Percentiles rank a stretch among this genome's conserved stretches.
phyloP scores from a whole-genome alignment of 805 yeast genomes.

The Dipodascus geniculatus region DNA sequence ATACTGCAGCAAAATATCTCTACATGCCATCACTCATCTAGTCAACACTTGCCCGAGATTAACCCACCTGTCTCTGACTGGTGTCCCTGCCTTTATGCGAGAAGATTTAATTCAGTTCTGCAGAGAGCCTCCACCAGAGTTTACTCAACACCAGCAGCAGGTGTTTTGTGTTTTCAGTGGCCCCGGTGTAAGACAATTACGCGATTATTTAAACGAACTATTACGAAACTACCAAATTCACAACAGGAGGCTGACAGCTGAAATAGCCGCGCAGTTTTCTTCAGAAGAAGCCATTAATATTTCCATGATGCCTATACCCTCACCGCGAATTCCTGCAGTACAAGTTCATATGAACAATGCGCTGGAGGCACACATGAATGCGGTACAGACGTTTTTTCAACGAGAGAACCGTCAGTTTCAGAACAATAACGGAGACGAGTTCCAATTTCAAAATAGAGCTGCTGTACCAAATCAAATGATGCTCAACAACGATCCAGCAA shows the following conservation, averaged over 20 bases:
- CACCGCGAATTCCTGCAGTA: not conserved
- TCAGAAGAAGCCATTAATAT: not conserved
- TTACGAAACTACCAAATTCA: not conserved
- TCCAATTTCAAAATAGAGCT: not conserved
- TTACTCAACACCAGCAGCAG: slow-evolving; percentile 72
- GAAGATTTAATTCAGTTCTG: slow-evolving; percentile 78
- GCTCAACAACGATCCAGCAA: not conserved
- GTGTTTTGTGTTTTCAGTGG: slow-evolving; percentile 92
- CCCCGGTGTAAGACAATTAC: slow-evolving; percentile 65
- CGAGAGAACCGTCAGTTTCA: not conserved
- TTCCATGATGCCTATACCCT: slow-evolving; percentile 1
- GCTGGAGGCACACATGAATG: not conserved
- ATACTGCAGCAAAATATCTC: slow-evolving; percentile 71
- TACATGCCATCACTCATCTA: slow-evolving; percentile 65
- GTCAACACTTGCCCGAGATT: slow-evolving; percentile 72
- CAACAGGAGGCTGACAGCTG: not conserved
- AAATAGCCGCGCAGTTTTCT: slow-evolving; percentile 4
- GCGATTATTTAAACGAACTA: slow-evolving; percentile 46
- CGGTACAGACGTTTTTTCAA: not conserved
- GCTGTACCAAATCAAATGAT: not conserved
- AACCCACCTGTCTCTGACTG: slow-evolving; percentile 86
- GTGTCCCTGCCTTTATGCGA: slow-evolving; percentile 79
- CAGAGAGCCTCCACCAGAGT: slow-evolving; percentile 86
- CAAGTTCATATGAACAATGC: not conserved
- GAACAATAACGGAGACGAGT: not conserved